A percentile compares a stretch with the other conserved stretches of the same genome.
Conservation (phyloP, 495 filamentous ascomycete species). For the Aspergillus panamensis region DNA sequence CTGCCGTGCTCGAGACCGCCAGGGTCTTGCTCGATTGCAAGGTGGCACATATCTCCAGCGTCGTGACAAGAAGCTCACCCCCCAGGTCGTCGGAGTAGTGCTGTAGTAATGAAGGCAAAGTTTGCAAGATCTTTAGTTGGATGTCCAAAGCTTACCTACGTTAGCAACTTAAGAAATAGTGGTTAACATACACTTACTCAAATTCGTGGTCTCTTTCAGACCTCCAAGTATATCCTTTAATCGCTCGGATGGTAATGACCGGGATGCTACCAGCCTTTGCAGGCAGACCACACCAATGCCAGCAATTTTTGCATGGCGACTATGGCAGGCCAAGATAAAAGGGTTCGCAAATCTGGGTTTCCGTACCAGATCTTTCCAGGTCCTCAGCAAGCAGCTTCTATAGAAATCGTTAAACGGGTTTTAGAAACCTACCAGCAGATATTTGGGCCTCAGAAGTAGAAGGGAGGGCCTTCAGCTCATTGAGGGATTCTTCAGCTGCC, state of each 20-base stretch:
- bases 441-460: slow-evolving; percentile 77
- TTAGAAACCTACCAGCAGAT: slow-evolving; percentile 64
- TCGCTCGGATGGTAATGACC: slow-evolving; percentile 66
- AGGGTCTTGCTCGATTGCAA: slow-evolving; percentile 85
- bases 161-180: slow-evolving; percentile 23
- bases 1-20: slow-evolving; percentile 90
- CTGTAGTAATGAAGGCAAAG: slow-evolving; percentile 84
- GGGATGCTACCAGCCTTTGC: slow-evolving; percentile 78
- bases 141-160: slow-evolving; percentile 71
- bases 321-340: slow-evolving; percentile 87
- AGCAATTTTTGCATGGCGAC: slow-evolving; percentile 83
- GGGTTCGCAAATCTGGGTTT: slow-evolving; percentile 82
- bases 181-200: slow-evolving; percentile 44
- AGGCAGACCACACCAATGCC: slow-evolving; percentile 82
- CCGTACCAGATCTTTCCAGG: slow-evolving; percentile 68
- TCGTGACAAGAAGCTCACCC: slow-evolving; percentile 73
- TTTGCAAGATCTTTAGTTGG: slow-evolving; percentile 93
- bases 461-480: slow-evolving; percentile 79
- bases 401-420: not conserved
- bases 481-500: slow-evolving; percentile 92
- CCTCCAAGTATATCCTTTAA: slow-evolving; percentile 83
- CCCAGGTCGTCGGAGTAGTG: slow-evolving; percentile 82
- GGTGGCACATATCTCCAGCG: slow-evolving; percentile 85
- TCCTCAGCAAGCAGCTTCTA: slow-evolving; percentile 21
- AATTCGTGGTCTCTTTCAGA: slow-evolving; percentile 70